Evolutionary conservation across 129 eudicot species (phyloP), one percentile per base, ranked within the genome.

Genomic region (Deinandra increscens): DNA sequence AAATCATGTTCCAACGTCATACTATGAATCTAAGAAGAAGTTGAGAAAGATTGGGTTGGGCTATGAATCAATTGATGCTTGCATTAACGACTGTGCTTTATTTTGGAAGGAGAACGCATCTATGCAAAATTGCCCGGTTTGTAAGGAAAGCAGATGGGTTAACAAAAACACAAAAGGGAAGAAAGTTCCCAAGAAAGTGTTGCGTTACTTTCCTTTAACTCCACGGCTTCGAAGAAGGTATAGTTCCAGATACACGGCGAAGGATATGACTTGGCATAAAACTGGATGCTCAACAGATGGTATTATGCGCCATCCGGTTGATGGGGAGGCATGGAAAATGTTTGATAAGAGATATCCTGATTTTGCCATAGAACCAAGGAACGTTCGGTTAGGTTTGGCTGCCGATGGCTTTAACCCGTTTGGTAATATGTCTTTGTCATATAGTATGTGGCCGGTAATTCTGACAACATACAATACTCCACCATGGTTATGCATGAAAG

Each of bases 1-100:
- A 1, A 64, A 64, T 42, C 19, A 19, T 10, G 13, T 43, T 26
- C 18, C 53, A 8, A 2, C 20, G 9, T 39, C 53, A 42, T 17
- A 42, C 69, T 64, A 20, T 42, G 53, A 64, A 20, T 37, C 69
- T 64, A 64, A 39, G 36, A 64, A 64, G 11, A 64, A 11, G 4
- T 5, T 64, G 9, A 11, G 12, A 41, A 64, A 64, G 34, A 19
- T 20, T 15, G 36, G 54, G 34, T 64, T 64, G 10, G 10, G 37
- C 10, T 64, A 64, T 41, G 5, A 64, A 64, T 17, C 5, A 1
- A 41, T 64, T 18, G 37, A 64, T 19, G 69, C 26, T 64, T 64
- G 51, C 22, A 22, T 10, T 14, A 64, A 64, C 12, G 69, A 64
- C 5, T 64, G 54, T 42, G 45, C 54, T 42, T 12, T 64, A 12